Evolutionary conservation across 306 rosid species (phyloP).

Genomic region (Quercus wislizeni): DNA sequence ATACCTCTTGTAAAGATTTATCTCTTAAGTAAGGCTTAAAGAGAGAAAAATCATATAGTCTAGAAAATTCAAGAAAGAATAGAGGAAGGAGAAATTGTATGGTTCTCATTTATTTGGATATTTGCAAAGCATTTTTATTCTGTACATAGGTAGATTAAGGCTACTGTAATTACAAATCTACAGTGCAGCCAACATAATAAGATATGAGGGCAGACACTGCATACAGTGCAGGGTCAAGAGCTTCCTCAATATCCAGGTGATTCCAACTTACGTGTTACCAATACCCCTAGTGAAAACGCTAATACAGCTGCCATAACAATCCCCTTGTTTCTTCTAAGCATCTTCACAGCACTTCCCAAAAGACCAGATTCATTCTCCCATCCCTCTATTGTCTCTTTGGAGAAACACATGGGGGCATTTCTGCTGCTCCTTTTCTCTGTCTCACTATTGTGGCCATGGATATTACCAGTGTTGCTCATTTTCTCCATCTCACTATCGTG

Average conservation of each 20-base stretch:
- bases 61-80: neutral
- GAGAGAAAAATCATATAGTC: neutral
- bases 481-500: slow-evolving; percentile 6
- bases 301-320: slow-evolving; percentile 47
- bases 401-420: slow-evolving; percentile 5
- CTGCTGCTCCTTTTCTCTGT: slow-evolving; percentile 13
- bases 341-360: slow-evolving; percentile 25
- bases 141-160: neutral
- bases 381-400: slow-evolving; percentile 28
- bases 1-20: neutral
- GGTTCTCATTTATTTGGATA: neutral
- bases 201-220: slow-evolving; percentile 12
- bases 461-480: slow-evolving; percentile 5
- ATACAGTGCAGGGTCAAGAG: slow-evolving; percentile 12
- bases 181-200: neutral
- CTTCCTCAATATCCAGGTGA: slow-evolving; percentile 10
- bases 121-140: neutral
- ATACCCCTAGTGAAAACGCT: slow-evolving; percentile 62
- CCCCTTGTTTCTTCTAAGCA: slow-evolving; percentile 46
- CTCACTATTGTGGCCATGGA: neutral
- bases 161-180: neutral
- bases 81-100: neutral
- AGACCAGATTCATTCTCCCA: slow-evolving; percentile 40
- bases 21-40: neutral
- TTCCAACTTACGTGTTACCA: slow-evolving; percentile 33